A percentile compares a stretch with the other conserved stretches of the same genome.
Conservation (phyloP, 768 basidiomycete genomes). For the Hypholoma sublateritium region DNA sequence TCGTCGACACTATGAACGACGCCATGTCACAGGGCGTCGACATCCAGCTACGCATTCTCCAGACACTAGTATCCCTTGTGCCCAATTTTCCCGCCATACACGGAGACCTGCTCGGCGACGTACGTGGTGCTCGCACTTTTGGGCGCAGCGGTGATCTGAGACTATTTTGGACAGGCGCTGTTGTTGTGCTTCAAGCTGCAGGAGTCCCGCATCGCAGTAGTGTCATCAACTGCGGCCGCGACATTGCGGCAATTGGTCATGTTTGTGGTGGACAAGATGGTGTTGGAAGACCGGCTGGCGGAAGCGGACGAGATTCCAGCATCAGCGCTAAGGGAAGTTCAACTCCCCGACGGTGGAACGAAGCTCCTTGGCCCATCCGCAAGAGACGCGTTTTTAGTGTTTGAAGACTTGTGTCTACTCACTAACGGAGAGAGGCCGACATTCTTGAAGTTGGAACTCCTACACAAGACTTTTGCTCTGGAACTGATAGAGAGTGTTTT, state of each 20-base stretch:
- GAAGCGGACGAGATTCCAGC: constrained; percentile 35
- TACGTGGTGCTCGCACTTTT: constrained; percentile 35
- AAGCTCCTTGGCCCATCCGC: constrained; percentile 72
- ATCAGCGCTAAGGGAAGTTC: constrained; percentile 39
- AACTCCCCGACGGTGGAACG: constrained; percentile 68
- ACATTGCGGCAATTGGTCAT: constrained; percentile 95
- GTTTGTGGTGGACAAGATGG: constrained; percentile 96
- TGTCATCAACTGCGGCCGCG: constrained; percentile 95
- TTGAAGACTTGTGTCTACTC: constrained; percentile 90
- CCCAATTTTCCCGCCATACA: constrained; percentile 86
- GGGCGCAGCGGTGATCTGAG: neutral
- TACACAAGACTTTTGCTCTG: constrained; percentile 94
- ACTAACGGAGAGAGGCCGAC: constrained; percentile 79
- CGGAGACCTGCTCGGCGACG: constrained; percentile 78
- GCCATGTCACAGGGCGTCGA: constrained; percentile 95
- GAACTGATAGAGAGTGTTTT: constrained; percentile 96
- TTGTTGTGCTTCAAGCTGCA: constrained; percentile 95
- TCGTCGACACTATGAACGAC: constrained; percentile 82
- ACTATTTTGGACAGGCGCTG: constrained; percentile 58
- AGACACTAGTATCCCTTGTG: constrained; percentile 88
- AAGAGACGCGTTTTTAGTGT: constrained; percentile 81
- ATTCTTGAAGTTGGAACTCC: constrained; percentile 76
- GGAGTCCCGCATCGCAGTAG: constrained; percentile 93
- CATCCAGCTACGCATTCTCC: constrained; percentile 91
- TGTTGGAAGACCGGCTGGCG: constrained; percentile 60